Evolutionary conservation across 257 asterid species (phyloP), one percentile per base, ranked within the genome.

Genomic region (Solanum pimpinellifolium): DNA sequence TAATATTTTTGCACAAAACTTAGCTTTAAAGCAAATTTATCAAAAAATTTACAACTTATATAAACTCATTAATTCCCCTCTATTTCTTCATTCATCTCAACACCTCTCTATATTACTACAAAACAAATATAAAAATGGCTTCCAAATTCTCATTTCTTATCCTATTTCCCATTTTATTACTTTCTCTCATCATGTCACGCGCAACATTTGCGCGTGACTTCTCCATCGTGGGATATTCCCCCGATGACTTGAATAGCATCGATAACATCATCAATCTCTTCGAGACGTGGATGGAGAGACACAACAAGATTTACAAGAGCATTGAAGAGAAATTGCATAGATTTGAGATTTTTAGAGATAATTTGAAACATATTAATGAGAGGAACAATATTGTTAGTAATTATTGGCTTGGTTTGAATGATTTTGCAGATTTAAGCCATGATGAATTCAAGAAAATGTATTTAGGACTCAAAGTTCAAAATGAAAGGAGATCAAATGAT

Each of bases 321-420:
- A 87, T 90, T 16, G 95, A 94, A 62, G 95, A 94, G 88, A 93
- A 93, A 89, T 27, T 93, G 90, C 94, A 92, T 18, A 92, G 94
- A 89, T 93, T 92, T 33, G 94, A 93, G 94, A 87, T 93, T n/a
- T 93, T 94, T 49, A 93, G 87, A 88, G 94, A 93, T 0, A 94
- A 93, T 39, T 83, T 94, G 91, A 86, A 92, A 89, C 94, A 93
- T 46, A 93, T 93, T 37, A 92, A 94, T 86, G 94, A 92, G 87
- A 94, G 92, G 89, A 93, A 92, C 65, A 93, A 92, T 90, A 91
- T 15, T 11, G 56, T 87, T 31, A 89, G 86, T 41, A 93, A 92
- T 87, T 94, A 93, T 41, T 93, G 94, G 95, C 95, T 93, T 83
- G 95, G 94, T 2, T 86, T 94, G 92, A 94, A 93, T 18, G 95